Conservation (phyloP, 208 protist species). For the Leishmania arabica region DNA sequence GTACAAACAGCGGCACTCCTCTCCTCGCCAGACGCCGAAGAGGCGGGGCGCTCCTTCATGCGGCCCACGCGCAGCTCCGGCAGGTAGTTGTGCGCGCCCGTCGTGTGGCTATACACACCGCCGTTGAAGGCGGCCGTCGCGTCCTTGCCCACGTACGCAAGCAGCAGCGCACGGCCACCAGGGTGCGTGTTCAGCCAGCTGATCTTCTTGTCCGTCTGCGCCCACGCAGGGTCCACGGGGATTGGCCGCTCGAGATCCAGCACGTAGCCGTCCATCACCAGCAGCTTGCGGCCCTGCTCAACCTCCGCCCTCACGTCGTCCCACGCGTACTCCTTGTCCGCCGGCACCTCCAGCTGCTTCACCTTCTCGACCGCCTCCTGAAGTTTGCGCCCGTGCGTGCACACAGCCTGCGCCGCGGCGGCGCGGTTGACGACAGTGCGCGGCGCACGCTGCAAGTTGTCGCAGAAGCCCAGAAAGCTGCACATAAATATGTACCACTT, state of each 20-base stretch:
- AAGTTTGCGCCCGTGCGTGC: slow-evolving; percentile 34
- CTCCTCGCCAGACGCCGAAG: background rate
- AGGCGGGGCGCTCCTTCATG: background rate
- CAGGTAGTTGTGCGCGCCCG: slow-evolving; percentile 62
- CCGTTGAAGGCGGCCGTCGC: slow-evolving; percentile 74
- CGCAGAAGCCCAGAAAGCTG: slow-evolving; percentile 56
- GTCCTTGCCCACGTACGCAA: slow-evolving; percentile 75
- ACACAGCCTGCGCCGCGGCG: slow-evolving; percentile 23
- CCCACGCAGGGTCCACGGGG: slow-evolving; percentile 50
- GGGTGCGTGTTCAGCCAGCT: slow-evolving; percentile 70
- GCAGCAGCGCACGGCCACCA: slow-evolving; percentile 66
- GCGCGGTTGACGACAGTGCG: slow-evolving; percentile 45
- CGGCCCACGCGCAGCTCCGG: slow-evolving; percentile 58
- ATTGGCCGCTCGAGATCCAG: slow-evolving; percentile 60
- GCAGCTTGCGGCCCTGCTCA: slow-evolving; percentile 51
- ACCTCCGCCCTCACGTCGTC: slow-evolving; percentile 56
- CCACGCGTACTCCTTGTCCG: slow-evolving; percentile 45
- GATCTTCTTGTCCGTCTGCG: slow-evolving; percentile 50
- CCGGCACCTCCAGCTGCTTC: slow-evolving; percentile 42
- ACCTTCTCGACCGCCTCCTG: slow-evolving; percentile 30
- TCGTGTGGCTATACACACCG: slow-evolving; percentile 67
- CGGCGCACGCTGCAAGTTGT: slow-evolving; percentile 57
- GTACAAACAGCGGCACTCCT: background rate
- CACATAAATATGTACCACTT: slow-evolving; percentile 76
- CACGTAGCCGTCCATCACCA: slow-evolving; percentile 64